These are phyloP conservation scores for Apiospora pterosperma DNA, from an alignment of 2,329 filamentous ascomycete species.

Conservation along the genomic window DNA sequence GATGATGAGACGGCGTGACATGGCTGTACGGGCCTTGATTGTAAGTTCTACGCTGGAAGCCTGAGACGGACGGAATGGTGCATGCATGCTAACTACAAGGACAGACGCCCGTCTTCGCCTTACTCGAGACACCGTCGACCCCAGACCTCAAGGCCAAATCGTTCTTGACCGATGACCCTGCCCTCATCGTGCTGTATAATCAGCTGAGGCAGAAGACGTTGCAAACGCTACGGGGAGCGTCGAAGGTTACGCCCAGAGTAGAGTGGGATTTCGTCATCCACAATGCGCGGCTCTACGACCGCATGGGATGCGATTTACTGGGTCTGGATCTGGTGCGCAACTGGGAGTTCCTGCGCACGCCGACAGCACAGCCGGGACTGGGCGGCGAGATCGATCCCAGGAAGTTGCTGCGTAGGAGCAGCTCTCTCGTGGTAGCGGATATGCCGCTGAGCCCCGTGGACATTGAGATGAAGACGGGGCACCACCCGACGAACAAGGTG, in stretches of 20 bases:
- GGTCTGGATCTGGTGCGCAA: slow-evolving; percentile 80
- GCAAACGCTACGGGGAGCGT: slow-evolving; percentile 81
- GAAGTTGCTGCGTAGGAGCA: slow-evolving; percentile 66
- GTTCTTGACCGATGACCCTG: slow-evolving; percentile 88
- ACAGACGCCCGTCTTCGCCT: slow-evolving; percentile 72
- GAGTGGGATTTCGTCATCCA: slow-evolving; percentile 91
- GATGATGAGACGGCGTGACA: slow-evolving; percentile 78
- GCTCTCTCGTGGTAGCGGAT: slow-evolving; percentile 79
- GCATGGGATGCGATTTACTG: slow-evolving; percentile 90
- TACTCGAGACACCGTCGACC: slow-evolving; percentile 66
- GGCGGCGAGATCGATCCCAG: slow-evolving; percentile 57
- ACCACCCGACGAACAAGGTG: slow-evolving; percentile 32
- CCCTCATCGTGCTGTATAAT: slow-evolving; percentile 80
- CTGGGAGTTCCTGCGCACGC: slow-evolving; percentile 70
- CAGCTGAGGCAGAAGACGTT: slow-evolving; percentile 79
- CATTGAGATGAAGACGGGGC: slow-evolving; percentile 39
- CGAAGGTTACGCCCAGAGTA: slow-evolving; percentile 70
- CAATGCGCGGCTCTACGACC: slow-evolving; percentile 78
- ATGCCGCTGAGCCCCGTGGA: slow-evolving; percentile 44
- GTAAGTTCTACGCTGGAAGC: slow-evolving; percentile 42
- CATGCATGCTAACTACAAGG: neutral
- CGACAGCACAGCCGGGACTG: slow-evolving; percentile 29
- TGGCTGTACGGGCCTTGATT: slow-evolving; percentile 80
- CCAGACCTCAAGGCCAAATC: slow-evolving; percentile 71
- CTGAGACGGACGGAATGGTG: neutral